These are phyloP conservation scores for Paecilomyces formosus DNA, from an alignment of 2,329 filamentous ascomycete species.

Conservation along the genomic window DNA sequence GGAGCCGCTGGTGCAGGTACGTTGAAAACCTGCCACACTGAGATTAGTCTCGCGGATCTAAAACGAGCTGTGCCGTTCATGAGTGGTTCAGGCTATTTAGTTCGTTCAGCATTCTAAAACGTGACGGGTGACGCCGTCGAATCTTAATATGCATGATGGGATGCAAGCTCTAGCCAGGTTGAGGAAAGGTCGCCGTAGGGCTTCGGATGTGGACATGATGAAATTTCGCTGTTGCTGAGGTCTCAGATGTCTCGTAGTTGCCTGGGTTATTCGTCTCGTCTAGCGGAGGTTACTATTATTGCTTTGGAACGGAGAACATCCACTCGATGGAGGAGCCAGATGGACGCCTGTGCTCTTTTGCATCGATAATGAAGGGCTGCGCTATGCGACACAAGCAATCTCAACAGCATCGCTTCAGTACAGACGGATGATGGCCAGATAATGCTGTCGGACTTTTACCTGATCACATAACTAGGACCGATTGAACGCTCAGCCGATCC, in stretches of 20 bases:
- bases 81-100: background rate
- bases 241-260: background rate
- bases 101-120: background rate
- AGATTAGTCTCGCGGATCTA: background rate
- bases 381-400: background rate
- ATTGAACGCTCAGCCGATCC: background rate
- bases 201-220: background rate
- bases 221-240: background rate
- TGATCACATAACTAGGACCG: background rate
- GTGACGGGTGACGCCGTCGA: background rate
- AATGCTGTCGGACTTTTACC: background rate
- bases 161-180: background rate
- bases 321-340: background rate
- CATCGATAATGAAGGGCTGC: background rate
- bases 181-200: background rate
- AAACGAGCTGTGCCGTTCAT: background rate
- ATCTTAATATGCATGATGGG: background rate
- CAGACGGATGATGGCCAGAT: background rate
- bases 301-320: too few relatives aligned
- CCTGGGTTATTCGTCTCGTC: too few relatives aligned
- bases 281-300: too few relatives aligned
- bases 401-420: background rate
- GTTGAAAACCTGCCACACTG: background rate
- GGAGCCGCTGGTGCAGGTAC: background rate
- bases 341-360: background rate